Evolutionary conservation across 2,329 filamentous ascomycete species (phyloP), one percentile per base, ranked within the genome.

Genomic region (Trichothecium sympodiale): DNA sequence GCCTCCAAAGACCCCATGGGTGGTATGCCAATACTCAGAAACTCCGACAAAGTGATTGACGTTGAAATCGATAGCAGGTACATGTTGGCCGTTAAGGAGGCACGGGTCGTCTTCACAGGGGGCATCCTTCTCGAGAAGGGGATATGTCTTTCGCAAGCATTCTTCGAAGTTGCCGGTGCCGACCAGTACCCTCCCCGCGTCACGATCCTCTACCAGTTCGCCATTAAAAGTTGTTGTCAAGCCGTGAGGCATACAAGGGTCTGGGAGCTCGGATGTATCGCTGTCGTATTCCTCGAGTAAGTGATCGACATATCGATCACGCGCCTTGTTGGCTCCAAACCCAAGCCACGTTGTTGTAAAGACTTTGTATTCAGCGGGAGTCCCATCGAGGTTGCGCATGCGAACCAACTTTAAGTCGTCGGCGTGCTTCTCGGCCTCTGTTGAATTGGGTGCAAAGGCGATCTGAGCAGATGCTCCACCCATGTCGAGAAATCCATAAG

Each of bases 1-100:
- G 43, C 84, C 77, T 4, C 77, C 77, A 48, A 98, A 96, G 2
- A 96, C 80, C 37, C 91, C 87, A 49, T 98, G 91, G 0, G 91
- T 98, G 0, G 89, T 94, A 56, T 98, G 91, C 89, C 91, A 98
- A 59, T 94, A 98, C 54, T 98, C 91, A 1, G 89, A 96, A 4
- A 98, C 89, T 9, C 91, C 91, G 18, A 98, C 80, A 50, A 98
- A 98, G 55, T 95, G 93, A 49, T 98, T 98, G 26, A 96, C 80
- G 42, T 91, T 81, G 51, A 96, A 98, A 54, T 98, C 91, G 44
- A 98, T 95, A 4, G 86, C 84, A 2, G 91, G 91, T 1, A 91
- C 87, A 53, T 96, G 87, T 43, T 89, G 78, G 1, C 91, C 88
- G 47, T 95, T 85, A 28, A 98, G 67, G 25, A 98, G 64, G 56